Evolutionary conservation across 2,329 filamentous ascomycete species (phyloP).

Genomic region (Pseudocercospora pini-densiflorae): DNA sequence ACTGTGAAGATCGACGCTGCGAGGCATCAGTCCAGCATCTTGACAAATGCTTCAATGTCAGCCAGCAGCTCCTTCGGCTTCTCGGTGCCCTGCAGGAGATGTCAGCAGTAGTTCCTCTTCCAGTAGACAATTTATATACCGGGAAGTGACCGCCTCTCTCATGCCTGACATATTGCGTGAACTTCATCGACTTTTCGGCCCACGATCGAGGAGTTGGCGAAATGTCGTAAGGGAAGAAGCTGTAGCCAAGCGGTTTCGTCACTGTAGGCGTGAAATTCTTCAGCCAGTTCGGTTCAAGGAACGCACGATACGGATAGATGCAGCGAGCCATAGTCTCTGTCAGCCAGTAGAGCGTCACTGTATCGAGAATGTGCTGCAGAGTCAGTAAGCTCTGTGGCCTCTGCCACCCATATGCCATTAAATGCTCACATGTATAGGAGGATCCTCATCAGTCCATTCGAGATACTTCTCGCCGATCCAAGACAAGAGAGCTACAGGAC

Average conservation of each 20-base stretch:
- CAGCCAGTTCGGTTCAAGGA: not conserved
- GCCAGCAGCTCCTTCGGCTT: conserved; percentile 28
- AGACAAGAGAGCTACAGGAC: conserved; percentile 9
- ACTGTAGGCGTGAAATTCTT: conserved; percentile 29
- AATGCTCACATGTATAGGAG: not conserved
- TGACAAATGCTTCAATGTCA: conserved; percentile 26
- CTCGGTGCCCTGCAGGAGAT: conserved; percentile 30
- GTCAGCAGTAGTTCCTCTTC: not conserved
- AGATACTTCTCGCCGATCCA: conserved; percentile 58
- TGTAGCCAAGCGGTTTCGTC: conserved; percentile 46
- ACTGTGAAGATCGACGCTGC: too few species aligned
- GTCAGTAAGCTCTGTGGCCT: conserved; percentile 35
- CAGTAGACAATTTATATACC: not conserved
- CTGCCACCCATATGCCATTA: too few species aligned
- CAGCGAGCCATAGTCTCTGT: conserved; percentile 52
- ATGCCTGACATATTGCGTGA: conserved; percentile 3
- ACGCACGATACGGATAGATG: conserved; percentile 53
- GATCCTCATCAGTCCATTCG: conserved; percentile 52
- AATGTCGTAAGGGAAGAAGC: conserved; percentile 46
- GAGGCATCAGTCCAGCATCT: not conserved
- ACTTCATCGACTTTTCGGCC: conserved; percentile 26
- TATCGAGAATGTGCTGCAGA: conserved; percentile 48
- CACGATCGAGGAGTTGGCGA: conserved; percentile 40
- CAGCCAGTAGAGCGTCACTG: conserved; percentile 58
- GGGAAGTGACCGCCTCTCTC: conserved; percentile 1